Evolutionary conservation across 2,329 filamentous ascomycete species (phyloP).

Genomic region (Hypoxylon sp.): DNA sequence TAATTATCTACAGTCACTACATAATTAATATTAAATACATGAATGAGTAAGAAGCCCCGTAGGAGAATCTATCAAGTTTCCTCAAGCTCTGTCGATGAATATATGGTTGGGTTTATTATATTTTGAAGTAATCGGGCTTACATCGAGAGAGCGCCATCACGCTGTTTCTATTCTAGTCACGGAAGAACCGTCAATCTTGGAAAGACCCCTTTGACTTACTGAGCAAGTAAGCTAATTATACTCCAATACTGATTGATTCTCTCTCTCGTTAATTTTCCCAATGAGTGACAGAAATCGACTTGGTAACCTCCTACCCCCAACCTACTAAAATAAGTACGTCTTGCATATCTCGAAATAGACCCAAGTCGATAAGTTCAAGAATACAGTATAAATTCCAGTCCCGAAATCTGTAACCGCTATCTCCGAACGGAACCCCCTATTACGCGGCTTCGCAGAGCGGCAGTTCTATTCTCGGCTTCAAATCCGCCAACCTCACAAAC

Average conservation of each 20-base stretch:
- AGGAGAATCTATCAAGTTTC: neutral
- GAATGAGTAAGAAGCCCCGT: neutral
- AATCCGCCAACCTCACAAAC: neutral
- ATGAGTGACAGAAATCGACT: no score
- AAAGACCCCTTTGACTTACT: no score
- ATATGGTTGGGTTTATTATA: neutral
- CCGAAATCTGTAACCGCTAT: neutral
- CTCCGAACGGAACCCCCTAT: constrained; percentile 4
- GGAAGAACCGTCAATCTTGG: no score
- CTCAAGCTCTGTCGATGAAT: neutral
- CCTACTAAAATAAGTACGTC: neutral
- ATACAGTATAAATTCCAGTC: neutral
- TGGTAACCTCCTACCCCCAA: no score
- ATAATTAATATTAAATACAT: neutral
- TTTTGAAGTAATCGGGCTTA: no score
- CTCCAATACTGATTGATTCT: no score
- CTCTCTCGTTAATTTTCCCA: no score
- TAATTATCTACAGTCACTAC: neutral
- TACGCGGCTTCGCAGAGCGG: neutral
- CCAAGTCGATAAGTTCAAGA: neutral
- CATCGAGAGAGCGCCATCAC: neutral
- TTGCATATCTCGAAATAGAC: neutral
- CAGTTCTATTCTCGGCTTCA: neutral
- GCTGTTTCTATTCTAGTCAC: neutral
- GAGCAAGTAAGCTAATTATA: no score